These are phyloP conservation scores for Saturnispora galanensis DNA, from an alignment of 805 yeast genomes.

Conservation along the genomic window DNA sequence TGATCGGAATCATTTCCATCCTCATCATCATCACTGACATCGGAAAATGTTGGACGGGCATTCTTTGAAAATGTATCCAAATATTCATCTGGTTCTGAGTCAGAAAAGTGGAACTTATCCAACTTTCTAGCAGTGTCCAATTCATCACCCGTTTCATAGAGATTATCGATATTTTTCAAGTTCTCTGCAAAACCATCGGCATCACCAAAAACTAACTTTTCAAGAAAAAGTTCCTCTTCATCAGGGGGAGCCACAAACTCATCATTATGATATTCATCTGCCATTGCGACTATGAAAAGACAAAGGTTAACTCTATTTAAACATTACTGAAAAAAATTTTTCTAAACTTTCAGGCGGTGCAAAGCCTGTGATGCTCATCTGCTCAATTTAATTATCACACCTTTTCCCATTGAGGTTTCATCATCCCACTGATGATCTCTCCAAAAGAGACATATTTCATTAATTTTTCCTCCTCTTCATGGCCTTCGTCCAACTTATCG, in stretches of 20 bases:
- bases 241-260: slow-evolving; percentile 55
- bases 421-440: background rate
- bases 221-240: slow-evolving; percentile 71
- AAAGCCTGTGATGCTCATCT: background rate
- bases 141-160: slow-evolving; percentile 38
- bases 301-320: background rate
- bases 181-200: slow-evolving; percentile 59
- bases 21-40: slow-evolving; percentile 23
- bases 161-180: slow-evolving; percentile 50
- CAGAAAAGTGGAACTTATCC: slow-evolving; percentile 18
- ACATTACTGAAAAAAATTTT: background rate
- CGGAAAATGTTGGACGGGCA: slow-evolving; percentile 32
- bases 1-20: slow-evolving; percentile 27
- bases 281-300: background rate
- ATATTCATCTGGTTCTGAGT: slow-evolving; percentile 26
- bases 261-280: slow-evolving; percentile 2
- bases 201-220: slow-evolving; percentile 87
- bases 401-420: slow-evolving; percentile 11
- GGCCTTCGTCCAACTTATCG: slow-evolving; percentile 9
- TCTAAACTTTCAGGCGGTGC: background rate
- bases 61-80: slow-evolving; percentile 34
- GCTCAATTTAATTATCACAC: slow-evolving; percentile 6
- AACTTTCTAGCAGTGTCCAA: slow-evolving; percentile 23
- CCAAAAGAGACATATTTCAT: slow-evolving; percentile 10
- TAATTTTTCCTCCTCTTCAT: slow-evolving; percentile 19